Evolutionary conservation across 331 rosid species (phyloP), one percentile per base, ranked within the genome.

Genomic region (Pyracantha coccinea): DNA sequence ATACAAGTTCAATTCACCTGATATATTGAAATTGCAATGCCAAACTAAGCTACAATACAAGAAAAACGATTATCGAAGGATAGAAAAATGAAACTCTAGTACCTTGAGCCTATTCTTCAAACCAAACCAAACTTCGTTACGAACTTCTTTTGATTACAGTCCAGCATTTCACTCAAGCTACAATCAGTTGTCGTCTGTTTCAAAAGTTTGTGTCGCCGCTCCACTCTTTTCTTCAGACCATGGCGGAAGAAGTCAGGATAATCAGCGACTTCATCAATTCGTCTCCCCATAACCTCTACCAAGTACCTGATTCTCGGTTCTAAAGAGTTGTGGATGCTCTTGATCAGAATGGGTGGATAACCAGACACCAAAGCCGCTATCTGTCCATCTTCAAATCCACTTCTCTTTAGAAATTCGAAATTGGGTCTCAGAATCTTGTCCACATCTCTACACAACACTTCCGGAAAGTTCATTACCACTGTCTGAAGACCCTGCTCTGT

Each of bases 131-230:
- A 89, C 80, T 86, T 95, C 82, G 78, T 53, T 70, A 58, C 68
- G 80, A 94, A 90, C 87, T 89, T 95, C 90, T 88, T 94, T 77
- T 87, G 82, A 80, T 85, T 94, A 75, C 91, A 92, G 58, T 86
- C 96, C 84, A 90, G 79, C 97, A 92, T 89, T 76, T 95, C 97
- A 80, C 91, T 85, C 89, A 92, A 86, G 88, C 97, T 86, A 81
- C 85, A 88, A 69, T 75, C 75, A 12, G 81, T 50, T 31, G 81
- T 80, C 75, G 76, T 83, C 83, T 81, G 81, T 83, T 84, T 84
- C 84, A 90, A 75, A 65, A 89, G 74, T 77, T 79, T 95, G 85
- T 92, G 82, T 83, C 99, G 79, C 28, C 15, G 59, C 76, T 90
- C 96, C 71, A 95, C 62, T 78, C 83, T 85, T 76, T 85, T 90